These are phyloP conservation scores for Fraxinus sp. DNA, from an alignment of 305 asterid species.

Conservation along the genomic window DNA sequence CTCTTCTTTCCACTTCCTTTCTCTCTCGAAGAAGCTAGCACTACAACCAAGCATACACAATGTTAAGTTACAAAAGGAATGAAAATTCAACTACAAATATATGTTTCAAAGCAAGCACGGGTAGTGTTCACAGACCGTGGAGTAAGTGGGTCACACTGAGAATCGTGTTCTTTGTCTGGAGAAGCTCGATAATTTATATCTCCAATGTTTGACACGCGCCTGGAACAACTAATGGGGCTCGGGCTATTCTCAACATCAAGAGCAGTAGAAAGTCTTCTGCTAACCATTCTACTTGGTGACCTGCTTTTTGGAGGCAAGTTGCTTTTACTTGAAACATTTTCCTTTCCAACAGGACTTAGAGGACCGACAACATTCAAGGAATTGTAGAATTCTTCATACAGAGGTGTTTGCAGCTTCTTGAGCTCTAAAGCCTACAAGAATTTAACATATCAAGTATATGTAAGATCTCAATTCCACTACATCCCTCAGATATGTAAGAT, in stretches of 20 bases:
- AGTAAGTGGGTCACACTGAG: slow-evolving; percentile 60
- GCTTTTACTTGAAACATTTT: slow-evolving; percentile 62
- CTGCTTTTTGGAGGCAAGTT: slow-evolving; percentile 91
- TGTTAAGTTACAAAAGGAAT: neutral
- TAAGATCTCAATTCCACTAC: slow-evolving; percentile 2
- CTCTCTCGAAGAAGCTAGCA: slow-evolving; percentile 47
- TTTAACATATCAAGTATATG: slow-evolving; percentile 14
- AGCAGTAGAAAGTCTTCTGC: slow-evolving; percentile 78
- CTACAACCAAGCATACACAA: neutral
- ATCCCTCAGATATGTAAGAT: neutral
- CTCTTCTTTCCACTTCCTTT: slow-evolving; percentile 92
- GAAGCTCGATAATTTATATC: slow-evolving; percentile 50
- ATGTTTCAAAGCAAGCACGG: slow-evolving; percentile 4
- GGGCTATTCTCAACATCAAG: slow-evolving; percentile 53
- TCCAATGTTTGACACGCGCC: slow-evolving; percentile 66
- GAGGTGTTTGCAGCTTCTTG: slow-evolving; percentile 88
- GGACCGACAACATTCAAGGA: slow-evolving; percentile 65
- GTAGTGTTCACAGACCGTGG: slow-evolving; percentile 54
- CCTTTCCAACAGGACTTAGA: slow-evolving; percentile 67
- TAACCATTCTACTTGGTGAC: slow-evolving; percentile 69
- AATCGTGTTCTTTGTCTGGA: slow-evolving; percentile 58
- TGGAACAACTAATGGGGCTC: slow-evolving; percentile 62
- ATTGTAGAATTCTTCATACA: slow-evolving; percentile 79
- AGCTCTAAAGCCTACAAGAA: slow-evolving; percentile 71
- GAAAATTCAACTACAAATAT: neutral